phyloP scores from a whole-genome alignment of 768 basidiomycete species.

The Panellus pusillus region DNA sequence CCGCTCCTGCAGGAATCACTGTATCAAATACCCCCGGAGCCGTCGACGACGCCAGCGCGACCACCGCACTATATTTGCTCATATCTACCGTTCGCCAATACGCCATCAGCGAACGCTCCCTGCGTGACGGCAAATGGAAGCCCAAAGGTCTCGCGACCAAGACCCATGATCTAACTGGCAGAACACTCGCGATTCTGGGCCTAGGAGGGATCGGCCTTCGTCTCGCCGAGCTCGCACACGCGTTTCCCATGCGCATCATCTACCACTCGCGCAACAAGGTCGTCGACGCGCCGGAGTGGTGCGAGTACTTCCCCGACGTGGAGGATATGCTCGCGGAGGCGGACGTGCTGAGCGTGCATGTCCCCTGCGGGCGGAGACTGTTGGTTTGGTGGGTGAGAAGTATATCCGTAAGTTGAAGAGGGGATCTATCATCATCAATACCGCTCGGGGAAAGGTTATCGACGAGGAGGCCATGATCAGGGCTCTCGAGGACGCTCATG shows the following conservation, averaged over 20 bases:
- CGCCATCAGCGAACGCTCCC: conserved; percentile 58
- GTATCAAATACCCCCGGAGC: conserved; percentile 90
- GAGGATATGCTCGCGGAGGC: conserved; percentile 66
- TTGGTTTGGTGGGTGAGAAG: conserved; percentile 69
- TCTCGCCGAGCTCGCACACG: conserved; percentile 67
- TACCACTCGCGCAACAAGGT: conserved; percentile 71
- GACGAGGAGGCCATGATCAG: conserved; percentile 86
- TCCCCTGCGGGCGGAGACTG: conserved; percentile 79
- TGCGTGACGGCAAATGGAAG: conserved; percentile 65
- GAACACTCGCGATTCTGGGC: conserved; percentile 72
- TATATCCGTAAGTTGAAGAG: conserved; percentile 78
- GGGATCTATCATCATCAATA: conserved; percentile 80
- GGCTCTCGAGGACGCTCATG: conserved; percentile 85
- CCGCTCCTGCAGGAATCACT: conserved; percentile 52
- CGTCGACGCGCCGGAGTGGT: conserved; percentile 64
- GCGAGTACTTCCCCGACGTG: conserved; percentile 66
- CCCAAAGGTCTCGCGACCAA: conserved; percentile 42
- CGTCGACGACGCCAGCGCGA: conserved; percentile 90
- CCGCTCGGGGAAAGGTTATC: conserved; percentile 87
- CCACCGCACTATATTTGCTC: conserved; percentile 81
- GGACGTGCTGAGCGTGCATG: conserved; percentile 85
- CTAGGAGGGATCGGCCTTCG: conserved; percentile 76
- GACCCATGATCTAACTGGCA: conserved; percentile 64
- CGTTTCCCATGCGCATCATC: conserved; percentile 87
- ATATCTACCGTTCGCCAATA: conserved; percentile 78